Evolutionary conservation across 2,329 filamentous ascomycete species (phyloP).

Genomic region (Cladosporium velox): DNA sequence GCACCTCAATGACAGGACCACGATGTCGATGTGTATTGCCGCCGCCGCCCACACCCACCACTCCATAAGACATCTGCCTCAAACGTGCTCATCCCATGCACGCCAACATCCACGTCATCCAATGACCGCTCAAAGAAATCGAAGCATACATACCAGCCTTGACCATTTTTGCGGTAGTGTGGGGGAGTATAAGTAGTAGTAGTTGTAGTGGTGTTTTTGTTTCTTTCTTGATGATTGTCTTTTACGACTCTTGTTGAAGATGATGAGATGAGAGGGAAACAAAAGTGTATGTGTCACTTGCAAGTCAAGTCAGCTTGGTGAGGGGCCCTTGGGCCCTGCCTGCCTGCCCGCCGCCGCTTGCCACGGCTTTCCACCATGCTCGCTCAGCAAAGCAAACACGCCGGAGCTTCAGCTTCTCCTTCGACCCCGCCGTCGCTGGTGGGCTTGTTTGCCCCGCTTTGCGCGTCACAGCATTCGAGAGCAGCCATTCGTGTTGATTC

Average conservation of each 20-base stretch:
- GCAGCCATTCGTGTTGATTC: conserved; percentile 3
- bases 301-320: background rate
- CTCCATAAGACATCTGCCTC: conserved; percentile 21
- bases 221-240: conserved; percentile 18
- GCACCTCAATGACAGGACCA: conserved; percentile 20
- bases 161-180: conserved; percentile 81
- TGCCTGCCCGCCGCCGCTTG: background rate
- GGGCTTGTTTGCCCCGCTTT: conserved; percentile 10
- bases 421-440: conserved; percentile 15
- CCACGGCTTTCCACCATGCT: conserved; percentile 3
- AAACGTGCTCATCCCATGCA: conserved; percentile 47
- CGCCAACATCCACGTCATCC: conserved; percentile 21
- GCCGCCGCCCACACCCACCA: too few species aligned
- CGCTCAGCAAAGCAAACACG: conserved; percentile 10
- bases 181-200: conserved; percentile 31
- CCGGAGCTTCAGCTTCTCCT: background rate
- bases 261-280: background rate
- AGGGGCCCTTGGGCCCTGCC: background rate
- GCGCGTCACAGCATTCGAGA: background rate
- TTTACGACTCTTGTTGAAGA: background rate
- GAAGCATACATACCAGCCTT: conserved; percentile 83
- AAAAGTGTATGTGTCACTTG: background rate
- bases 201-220: conserved; percentile 16
- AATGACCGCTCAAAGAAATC: conserved; percentile 6
- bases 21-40: background rate